Base-by-base conservation (phyloP, 805 yeast species). In the Yarrowia bubula region DNA sequence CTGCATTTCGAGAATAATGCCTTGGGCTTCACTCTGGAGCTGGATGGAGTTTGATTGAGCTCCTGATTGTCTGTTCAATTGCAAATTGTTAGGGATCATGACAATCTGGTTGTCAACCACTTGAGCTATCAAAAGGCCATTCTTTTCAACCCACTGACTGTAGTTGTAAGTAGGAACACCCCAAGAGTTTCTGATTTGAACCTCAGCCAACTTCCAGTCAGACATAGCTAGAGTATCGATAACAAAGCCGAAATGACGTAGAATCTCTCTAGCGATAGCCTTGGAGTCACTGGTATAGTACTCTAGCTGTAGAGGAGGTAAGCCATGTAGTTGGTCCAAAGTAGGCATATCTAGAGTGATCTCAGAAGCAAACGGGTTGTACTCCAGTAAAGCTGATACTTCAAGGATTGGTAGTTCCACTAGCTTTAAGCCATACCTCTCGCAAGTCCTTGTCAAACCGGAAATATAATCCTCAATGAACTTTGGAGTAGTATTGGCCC, bases 351-450 rank as follows among this genome's bases (percentile, higher is more conserved):
- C 64, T 33, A 53, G 43, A 9, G 46, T 18, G 17, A 65, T 42
- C 39, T 58, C 64, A 0, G 98, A 90, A 71, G 92, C 95, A 75
- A 96, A 90, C 7, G 98, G 98, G 68, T 91, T 92, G 51, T 83
- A 77, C 3, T 80, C 78, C 0, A 96, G 96, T 17, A 93, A 79
- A 0, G 86, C 83, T 71, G 93, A 85, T 31, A 92, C 79, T 70
- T 93, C 98, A 51, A 84, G 84, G 88, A 97, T 90, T 0, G 99
- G 98, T 0, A 92, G 87, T 71, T 93, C 98, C 17, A 92, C 95
- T 18, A 88, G 74, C 60, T 80, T 81, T 67, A 95, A 79, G 0
- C 97, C 98, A 71, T 90, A 90, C 64, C 96, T 75, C 66, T 91
- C 96, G 70, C 97, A 90, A 55, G 87, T 79, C 65, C 97, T 81